Evolutionary conservation across 495 filamentous ascomycete genomes (phyloP), one percentile per base, ranked within the genome.

Genomic region (Melanomma pulvis-pyrius): DNA sequence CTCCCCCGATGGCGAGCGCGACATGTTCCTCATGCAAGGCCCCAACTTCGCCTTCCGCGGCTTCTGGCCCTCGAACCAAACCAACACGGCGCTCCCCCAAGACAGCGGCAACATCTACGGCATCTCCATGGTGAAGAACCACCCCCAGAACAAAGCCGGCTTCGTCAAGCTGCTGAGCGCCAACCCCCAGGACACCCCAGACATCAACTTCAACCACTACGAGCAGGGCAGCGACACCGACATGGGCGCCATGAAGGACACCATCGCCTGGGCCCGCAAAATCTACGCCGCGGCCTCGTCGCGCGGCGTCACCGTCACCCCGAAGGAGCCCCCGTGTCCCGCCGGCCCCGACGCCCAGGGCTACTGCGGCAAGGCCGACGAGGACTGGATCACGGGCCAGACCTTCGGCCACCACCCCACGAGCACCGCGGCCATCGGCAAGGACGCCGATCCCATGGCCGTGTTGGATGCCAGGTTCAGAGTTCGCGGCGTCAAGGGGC

Each of bases 371-470:
- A 26, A 63, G 25, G 52, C 52, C 19, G 61, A 69, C 50, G 60
- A 69, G 29, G 59, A 70, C 30, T 70, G 58, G 62, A 61, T 70
- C 50, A 51, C 41, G 24, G 59, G 68, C 12, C 61, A 70, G 41
- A 70, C 63, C n/a, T 70, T 67, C 46, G 68, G 68, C n/a, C 61
- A 70, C 36, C 68, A 70, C 59, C 62, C 68, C 6, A 61, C 63
- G 24, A 41, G 32, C 21, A 70, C 68, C 1, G 61, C 51, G 4
- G 68, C 68, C 26, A 70, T 70, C 52, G 68, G 68, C 0, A 59
- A 57, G 17, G 81, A 81, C 4, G 73, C 75, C 1, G 82, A 86
- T 56, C 29, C 36, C 54, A 70, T 81, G 67, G 83, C 83, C 0
- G 68, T 70, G 24, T 29, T 70, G 47, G 64, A 70, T 67, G 26